Evolutionary conservation across 2,329 filamentous ascomycete species (phyloP).

Genomic region (Verticillium tricorpus): DNA sequence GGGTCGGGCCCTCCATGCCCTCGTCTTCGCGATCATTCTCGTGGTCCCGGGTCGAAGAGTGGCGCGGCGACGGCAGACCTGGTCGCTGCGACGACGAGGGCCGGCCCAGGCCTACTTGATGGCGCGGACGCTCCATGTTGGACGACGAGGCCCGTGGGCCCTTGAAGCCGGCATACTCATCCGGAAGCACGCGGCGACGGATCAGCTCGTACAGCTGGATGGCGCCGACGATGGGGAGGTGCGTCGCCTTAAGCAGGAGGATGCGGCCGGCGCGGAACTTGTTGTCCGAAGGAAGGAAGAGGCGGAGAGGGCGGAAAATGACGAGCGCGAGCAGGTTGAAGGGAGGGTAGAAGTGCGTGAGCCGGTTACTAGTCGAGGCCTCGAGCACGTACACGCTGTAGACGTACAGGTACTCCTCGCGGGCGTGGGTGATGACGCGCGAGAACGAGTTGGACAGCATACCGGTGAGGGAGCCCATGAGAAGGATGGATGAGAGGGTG

Average conservation of each 20-base stretch:
- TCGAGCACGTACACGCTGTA: conserved; percentile 63
- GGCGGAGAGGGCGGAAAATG: conserved; percentile 66
- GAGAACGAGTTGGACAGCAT: conserved; percentile 74
- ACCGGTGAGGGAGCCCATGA: conserved; percentile 74
- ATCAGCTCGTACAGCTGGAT: conserved; percentile 65
- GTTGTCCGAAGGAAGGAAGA: conserved; percentile 60
- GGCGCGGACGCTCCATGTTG: conserved; percentile 16
- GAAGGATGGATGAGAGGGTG: conserved; percentile 70
- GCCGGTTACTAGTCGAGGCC: conserved; percentile 62
- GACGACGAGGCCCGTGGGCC: conserved; percentile 32
- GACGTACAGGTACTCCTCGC: conserved; percentile 76
- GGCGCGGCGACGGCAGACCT: conserved; percentile 15
- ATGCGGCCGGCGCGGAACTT: conserved; percentile 60
- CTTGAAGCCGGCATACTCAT: conserved; percentile 44
- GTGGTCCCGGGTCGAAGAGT: conserved; percentile 9
- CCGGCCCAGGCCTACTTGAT: conserved; percentile 14
- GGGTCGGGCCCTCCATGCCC: conserved; percentile 28
- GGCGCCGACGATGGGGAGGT: conserved; percentile 62
- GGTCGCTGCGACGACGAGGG: conserved; percentile 19
- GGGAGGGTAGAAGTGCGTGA: conserved; percentile 64
- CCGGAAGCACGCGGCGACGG: conserved; percentile 29
- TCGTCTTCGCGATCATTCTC: conserved; percentile 27
- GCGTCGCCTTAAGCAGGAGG: conserved; percentile 57
- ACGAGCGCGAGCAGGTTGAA: conserved; percentile 71
- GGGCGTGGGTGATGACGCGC: conserved; percentile 57